Evolutionary conservation across 352 stramenopile genomes (phyloP), one percentile per base, ranked within the genome.

Genomic region (Nothophytophthora sp.): DNA sequence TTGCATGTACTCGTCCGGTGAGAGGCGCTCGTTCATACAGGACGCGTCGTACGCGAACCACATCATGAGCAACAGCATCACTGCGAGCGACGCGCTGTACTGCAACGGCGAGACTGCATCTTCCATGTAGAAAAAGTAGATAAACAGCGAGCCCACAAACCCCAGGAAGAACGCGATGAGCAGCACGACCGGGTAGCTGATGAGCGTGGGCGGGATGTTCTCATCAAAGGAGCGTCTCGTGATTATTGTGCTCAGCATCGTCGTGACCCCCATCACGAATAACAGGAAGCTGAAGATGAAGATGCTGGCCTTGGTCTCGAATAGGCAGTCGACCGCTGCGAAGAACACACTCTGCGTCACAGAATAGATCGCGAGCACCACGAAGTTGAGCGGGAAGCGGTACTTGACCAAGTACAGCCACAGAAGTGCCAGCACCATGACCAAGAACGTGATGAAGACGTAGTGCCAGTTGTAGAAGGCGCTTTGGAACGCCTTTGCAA

Each of bases 1-100:
- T 48, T 88, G 78, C 80, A 91, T 89, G 60, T 89, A 91, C 59
- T 91, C 80, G 59, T 91, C 80, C 5, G 77, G 80, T 13, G 76
- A 84, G 4, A 91, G 63, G 1, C 76, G 63, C 42, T 91, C 75
- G 60, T 91, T 88, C 77, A 89, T 88, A 51, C 77, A 89, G 7
- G 72, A 82, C 1, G 80, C 80, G 40, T 91, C 77, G 58, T 86
- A 89, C 9, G 80, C 76, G 24, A 91, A 91, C 80, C 80, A 91
- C 62, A 91, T 80, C 51, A 88, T 75, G n/a, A 91, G 73, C 15
- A 86, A 45, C 12, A 89, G 46, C 63, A 86, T 81, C 12, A 61
- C 66, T 3, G 60, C 65, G 9, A 91, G 64, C 13, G 73, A 82
- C 1, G 67, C 71, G 22, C 62, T 69, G 57, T 82, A 91, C 33